Conservation (phyloP, 306 rosid genomes). For the Pachyrhizus erosus region DNA sequence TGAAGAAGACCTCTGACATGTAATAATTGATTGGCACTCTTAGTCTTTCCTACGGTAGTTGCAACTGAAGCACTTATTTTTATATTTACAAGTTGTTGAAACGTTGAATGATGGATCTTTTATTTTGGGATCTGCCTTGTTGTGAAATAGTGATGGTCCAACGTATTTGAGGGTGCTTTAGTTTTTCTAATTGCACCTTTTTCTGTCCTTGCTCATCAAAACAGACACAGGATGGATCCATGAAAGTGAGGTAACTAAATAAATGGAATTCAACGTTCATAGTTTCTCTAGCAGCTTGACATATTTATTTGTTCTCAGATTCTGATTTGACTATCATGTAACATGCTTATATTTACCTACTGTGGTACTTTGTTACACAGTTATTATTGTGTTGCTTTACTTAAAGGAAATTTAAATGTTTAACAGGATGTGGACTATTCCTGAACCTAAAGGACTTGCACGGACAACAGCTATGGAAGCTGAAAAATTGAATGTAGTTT, state of each 20-base stretch:
- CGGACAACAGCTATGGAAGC: constrained; percentile 72
- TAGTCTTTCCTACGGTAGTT: constrained; percentile 37
- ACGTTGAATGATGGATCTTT: constrained; percentile 20
- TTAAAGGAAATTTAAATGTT: constrained; percentile 36
- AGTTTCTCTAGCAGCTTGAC: constrained; percentile 22
- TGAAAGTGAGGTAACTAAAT: constrained; percentile 16
- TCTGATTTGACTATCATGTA: constrained; percentile 19
- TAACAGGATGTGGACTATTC: constrained; percentile 85
- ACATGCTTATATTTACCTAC: neutral
- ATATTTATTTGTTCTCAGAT: constrained; percentile 29
- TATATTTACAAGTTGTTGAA: constrained; percentile 49
- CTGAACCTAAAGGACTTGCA: constrained; percentile 70
- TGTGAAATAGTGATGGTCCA: constrained; percentile 30
- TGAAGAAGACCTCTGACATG: constrained; percentile 46
- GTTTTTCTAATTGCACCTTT: constrained; percentile 21
- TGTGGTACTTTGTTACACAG: neutral
- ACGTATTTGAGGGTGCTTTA: constrained; percentile 35
- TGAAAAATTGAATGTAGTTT: constrained; percentile 73
- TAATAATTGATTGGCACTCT: constrained; percentile 36
- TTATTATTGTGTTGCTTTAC: neutral
- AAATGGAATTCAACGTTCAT: constrained; percentile 6
- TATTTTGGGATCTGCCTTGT: constrained; percentile 39
- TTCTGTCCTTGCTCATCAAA: constrained; percentile 26
- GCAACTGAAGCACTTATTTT: constrained; percentile 42
- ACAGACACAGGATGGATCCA: constrained; percentile 11